Conservation (phyloP, 257 asterid species). For the Nicotiana otophora region DNA sequence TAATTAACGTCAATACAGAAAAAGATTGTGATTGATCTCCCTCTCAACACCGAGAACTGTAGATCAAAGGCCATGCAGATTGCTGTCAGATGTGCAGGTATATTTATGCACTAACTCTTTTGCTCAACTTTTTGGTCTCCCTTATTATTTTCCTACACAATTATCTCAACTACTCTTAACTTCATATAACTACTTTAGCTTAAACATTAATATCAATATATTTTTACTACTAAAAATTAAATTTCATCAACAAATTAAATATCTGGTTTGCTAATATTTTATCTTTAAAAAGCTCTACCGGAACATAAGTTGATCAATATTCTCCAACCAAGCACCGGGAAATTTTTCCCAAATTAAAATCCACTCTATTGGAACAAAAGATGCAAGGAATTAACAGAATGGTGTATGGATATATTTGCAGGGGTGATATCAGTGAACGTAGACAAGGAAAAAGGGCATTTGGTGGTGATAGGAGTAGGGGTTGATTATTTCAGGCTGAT, state of each 20-base stretch:
- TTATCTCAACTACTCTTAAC: too few relatives aligned
- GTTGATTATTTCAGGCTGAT: conserved; percentile 31
- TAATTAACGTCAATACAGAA: not conserved
- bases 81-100: conserved; percentile 16
- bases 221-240: too few relatives aligned
- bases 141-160: too few relatives aligned
- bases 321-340: too few relatives aligned
- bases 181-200: too few relatives aligned
- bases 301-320: too few relatives aligned
- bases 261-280: too few relatives aligned
- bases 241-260: too few relatives aligned
- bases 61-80: conserved; percentile 23
- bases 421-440: conserved; percentile 29
- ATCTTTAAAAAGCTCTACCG: too few relatives aligned
- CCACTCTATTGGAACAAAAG: not conserved
- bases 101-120: not conserved
- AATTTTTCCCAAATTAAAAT: not conserved
- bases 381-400: not conserved
- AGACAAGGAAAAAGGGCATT: conserved; percentile 8
- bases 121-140: not conserved
- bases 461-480: conserved; percentile 36
- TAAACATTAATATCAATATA: too few relatives aligned
- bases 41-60: not conserved
- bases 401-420: not conserved
- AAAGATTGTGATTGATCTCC: conserved; percentile 14